Evolutionary conservation across 176 grass and related monocot genomes (phyloP).

Genomic region (Oryza longistaminata): DNA sequence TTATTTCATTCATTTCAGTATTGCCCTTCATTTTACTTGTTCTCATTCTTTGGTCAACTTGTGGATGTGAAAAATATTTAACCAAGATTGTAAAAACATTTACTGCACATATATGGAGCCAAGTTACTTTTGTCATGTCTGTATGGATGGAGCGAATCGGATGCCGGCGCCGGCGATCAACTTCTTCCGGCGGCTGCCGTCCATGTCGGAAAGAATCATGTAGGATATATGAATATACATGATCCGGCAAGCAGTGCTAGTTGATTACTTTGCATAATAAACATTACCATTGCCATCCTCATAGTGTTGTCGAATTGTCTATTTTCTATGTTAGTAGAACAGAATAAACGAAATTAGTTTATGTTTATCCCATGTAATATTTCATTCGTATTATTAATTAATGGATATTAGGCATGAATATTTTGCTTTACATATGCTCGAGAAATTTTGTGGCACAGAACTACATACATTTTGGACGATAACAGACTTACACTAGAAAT

Average conservation of each 20-base stretch:
- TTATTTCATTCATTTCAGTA: background rate
- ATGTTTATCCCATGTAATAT: background rate
- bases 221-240: constrained; percentile 16
- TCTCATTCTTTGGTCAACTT: background rate
- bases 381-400: background rate
- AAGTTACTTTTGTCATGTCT: background rate
- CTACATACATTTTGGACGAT: background rate
- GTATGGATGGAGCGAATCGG: constrained; percentile 19
- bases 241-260: background rate
- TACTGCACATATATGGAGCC: background rate
- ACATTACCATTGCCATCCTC: background rate
- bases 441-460: background rate
- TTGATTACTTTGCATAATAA: background rate
- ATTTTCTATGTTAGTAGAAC: background rate
- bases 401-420: background rate
- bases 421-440: background rate
- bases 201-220: constrained; percentile 76
- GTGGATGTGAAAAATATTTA: constrained; percentile 14
- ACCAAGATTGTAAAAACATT: background rate
- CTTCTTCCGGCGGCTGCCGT: constrained; percentile 80
- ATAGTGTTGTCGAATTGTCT: background rate
- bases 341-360: background rate
- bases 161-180: constrained; percentile 67
- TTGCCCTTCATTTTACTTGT: background rate
- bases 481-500: background rate